Base-by-base conservation (phyloP, 495 filamentous ascomycete species). In the Tuber magnatum region DNA sequence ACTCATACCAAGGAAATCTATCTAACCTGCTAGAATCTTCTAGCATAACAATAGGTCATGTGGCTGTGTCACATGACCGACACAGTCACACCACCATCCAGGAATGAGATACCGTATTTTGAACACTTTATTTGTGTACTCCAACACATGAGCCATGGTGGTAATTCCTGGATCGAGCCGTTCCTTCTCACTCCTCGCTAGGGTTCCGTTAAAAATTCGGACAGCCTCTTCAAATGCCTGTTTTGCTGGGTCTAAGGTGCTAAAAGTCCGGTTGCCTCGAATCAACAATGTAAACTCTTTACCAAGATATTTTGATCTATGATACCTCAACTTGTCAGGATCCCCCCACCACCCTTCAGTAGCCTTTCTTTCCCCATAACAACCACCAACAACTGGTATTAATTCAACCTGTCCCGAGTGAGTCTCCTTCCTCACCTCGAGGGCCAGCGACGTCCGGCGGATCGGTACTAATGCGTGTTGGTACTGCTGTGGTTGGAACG, bases 221-320 rank as follows among this genome's bases (percentile, higher is more conserved):
- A 75, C 39, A 20, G 76, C 76, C 40, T 75, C 71, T 42, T 51
- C 43, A 32, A 73, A 73, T 14, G 32, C 71, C 46, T 39, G 12
- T 48, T 32, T 72, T n/a, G 32, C 71, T 7, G 46, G 71, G n/a
- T 20, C 40, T 20, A n/a, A 12, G 32, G 35, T 80, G 43, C 44
- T 80, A 72, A n/a, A 24, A 56, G 22, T 51, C 48, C 22, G 22
- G n/a, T 28, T 14, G 12, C 51, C 51, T 12, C n/a, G n/a, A 56
- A 56, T 56, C 3, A 56, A 28, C 51, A 56, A 56, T 56, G 10
- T n/a, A 28, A 56, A 28, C n/a, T 14, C 51, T 56, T 28, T 56
- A 56, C 16, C n/a, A 46, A 20, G 43, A 28, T 56, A 28, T 56
- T 12, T n/a, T 56, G 16, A 56, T 12, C 51, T 56, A 40, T 7